Evolutionary conservation across 345 rosid genomes (phyloP).

Genomic region (Noccaea bulbosa): DNA sequence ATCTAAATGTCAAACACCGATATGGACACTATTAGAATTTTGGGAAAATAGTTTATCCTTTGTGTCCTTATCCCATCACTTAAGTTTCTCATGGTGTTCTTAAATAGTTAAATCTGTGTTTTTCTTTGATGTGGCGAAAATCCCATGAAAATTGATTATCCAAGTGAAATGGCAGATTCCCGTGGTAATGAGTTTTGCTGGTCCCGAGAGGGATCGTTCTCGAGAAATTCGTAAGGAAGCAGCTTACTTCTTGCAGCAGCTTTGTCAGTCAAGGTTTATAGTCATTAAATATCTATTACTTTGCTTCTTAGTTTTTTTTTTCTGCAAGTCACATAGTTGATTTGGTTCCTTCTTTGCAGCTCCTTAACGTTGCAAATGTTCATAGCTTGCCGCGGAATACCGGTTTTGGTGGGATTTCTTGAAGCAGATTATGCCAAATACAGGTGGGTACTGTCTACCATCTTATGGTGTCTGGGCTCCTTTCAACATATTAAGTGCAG

Average conservation of each 20-base stretch:
- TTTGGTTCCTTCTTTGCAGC: slow-evolving; percentile 56
- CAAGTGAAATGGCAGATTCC: slow-evolving; percentile 68
- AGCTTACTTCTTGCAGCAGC: slow-evolving; percentile 91
- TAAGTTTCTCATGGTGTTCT: background rate
- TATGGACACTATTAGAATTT: background rate
- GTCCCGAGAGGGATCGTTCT: slow-evolving; percentile 67
- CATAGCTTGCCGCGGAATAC: slow-evolving; percentile 96
- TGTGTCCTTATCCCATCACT: slow-evolving; percentile 7
- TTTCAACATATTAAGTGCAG: background rate
- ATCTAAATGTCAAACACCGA: slow-evolving; percentile 4
- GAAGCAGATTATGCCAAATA: slow-evolving; percentile 95
- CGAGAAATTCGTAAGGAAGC: slow-evolving; percentile 96
- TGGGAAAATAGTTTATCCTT: slow-evolving; percentile 6
- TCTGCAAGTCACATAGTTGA: slow-evolving; percentile 39
- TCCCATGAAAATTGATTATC: slow-evolving; percentile 15
- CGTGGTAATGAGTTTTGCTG: slow-evolving; percentile 73
- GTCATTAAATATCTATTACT: slow-evolving; percentile 18
- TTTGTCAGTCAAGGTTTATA: slow-evolving; percentile 90
- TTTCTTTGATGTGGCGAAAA: slow-evolving; percentile 10
- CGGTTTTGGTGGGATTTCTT: slow-evolving; percentile 89
- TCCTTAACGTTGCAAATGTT: slow-evolving; percentile 98
- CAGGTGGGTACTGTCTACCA: slow-evolving; percentile 61
- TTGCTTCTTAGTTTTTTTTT: slow-evolving; percentile 12
- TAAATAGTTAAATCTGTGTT: background rate
- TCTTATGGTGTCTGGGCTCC: slow-evolving; percentile 27